These are phyloP conservation scores for Graphiopsis chlorocephala DNA, from an alignment of 2,329 filamentous ascomycete genomes.

Conservation along the genomic window DNA sequence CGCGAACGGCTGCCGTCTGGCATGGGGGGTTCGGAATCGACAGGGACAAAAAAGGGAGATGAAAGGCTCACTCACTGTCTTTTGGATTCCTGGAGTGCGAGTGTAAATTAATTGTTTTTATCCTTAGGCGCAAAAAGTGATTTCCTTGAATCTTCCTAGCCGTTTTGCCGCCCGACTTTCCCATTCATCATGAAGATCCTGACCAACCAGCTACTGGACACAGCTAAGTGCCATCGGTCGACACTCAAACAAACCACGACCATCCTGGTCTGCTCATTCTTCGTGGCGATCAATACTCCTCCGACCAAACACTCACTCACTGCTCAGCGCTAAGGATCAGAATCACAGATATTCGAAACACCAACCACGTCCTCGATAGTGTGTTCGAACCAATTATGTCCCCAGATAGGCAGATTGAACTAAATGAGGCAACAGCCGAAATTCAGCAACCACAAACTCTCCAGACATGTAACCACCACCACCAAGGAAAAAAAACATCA, in stretches of 20 bases:
- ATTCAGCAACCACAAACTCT: neutral
- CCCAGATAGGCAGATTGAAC: neutral
- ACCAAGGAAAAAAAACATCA: neutral
- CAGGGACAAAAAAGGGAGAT: conserved; percentile 5
- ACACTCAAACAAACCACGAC: neutral
- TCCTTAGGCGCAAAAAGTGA: conserved; percentile 8
- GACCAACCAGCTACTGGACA: neutral
- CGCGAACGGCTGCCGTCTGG: conserved; percentile 8
- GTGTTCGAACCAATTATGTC: neutral
- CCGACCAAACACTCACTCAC: too few species aligned
- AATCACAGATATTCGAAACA: neutral
- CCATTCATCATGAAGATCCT: neutral
- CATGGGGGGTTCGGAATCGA: conserved; percentile 1
- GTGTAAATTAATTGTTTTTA: conserved; percentile 11
- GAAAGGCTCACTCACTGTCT: conserved; percentile 2
- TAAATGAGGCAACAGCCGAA: neutral
- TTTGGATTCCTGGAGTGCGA: conserved; percentile 9
- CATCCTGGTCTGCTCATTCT: neutral
- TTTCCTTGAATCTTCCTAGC: neutral
- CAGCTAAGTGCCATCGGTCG: neutral
- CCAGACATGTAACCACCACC: neutral
- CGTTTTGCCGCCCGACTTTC: neutral
- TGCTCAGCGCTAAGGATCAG: neutral
- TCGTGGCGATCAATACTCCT: neutral
- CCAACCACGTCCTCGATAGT: neutral